These are phyloP conservation scores for Beta vulgaris DNA, from an alignment of 148 eudicot genomes.

Conservation along the genomic window DNA sequence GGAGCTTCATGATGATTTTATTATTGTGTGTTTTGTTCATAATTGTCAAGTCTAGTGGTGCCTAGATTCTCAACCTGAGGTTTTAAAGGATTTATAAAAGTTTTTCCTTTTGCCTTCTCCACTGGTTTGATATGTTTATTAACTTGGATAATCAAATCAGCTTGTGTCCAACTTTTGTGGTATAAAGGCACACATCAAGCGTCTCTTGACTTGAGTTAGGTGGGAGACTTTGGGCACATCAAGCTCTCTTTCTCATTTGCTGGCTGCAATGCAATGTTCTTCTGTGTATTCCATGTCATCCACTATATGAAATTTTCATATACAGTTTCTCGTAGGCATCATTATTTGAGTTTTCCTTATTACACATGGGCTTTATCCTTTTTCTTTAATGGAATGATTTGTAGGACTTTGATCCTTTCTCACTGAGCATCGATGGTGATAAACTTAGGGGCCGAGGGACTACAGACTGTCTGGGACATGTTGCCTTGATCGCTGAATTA, in stretches of 20 bases:
- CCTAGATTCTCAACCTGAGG: not conserved
- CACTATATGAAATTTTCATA: too few species aligned
- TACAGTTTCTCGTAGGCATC: not conserved
- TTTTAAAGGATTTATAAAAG: not conserved
- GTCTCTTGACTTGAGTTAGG: too few species aligned
- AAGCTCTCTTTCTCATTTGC: too few species aligned
- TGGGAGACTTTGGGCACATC: too few species aligned
- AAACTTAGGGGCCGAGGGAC: conserved; percentile 95
- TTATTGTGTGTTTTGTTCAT: not conserved
- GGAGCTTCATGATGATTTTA: not conserved
- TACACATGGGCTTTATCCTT: not conserved
- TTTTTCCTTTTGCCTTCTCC: not conserved
- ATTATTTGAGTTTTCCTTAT: not conserved
- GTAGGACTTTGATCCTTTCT: conserved; percentile 96
- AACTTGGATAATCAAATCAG: not conserved
- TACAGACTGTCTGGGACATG: conserved; percentile 96
- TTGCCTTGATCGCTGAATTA: conserved; percentile 83
- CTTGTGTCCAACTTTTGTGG: not conserved
- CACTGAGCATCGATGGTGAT: conserved; percentile 85
- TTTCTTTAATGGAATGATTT: not conserved
- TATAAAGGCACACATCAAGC: not conserved
- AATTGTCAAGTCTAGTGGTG: not conserved
- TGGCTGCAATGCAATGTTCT: too few species aligned
- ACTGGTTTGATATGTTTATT: not conserved
- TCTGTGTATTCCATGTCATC: too few species aligned